A percentile compares a stretch with the other conserved stretches of the same genome.
Evolutionary conservation across 2,329 filamentous ascomycete genomes (phyloP).

Genomic region (Cordyceps cicadae): DNA sequence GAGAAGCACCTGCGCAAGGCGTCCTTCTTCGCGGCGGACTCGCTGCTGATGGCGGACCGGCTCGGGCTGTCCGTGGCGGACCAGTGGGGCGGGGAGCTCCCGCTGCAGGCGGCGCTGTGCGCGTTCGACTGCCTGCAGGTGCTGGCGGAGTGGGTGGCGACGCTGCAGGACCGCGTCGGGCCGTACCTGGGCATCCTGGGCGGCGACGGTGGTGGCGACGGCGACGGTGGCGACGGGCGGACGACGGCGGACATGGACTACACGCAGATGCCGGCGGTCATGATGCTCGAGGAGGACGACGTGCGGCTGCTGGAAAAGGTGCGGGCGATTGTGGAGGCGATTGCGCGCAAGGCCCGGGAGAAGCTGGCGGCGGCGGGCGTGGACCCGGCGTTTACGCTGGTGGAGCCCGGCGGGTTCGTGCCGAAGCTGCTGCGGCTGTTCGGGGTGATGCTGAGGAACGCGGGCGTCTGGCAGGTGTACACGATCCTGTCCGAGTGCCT

Average conservation of each 20-base stretch:
- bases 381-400: conserved; percentile 45
- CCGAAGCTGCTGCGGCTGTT: conserved; percentile 78
- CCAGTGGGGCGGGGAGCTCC: conserved; percentile 73
- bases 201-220: conserved; percentile 47
- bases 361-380: conserved; percentile 42
- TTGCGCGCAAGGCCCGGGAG: conserved; percentile 68
- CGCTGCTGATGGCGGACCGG: conserved; percentile 79
- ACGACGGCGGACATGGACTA: conserved; percentile 52
- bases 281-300: conserved; percentile 89
- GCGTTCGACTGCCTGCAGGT: conserved; percentile 92
- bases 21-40: conserved; percentile 92
- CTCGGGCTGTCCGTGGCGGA: conserved; percentile 80
- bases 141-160: conserved; percentile 87
- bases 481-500: conserved; percentile 48
- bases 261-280: conserved; percentile 71
- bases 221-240: too few relatives aligned
- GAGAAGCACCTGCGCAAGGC: conserved; percentile 87
- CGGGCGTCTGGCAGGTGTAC: conserved; percentile 77
- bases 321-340: conserved; percentile 64
- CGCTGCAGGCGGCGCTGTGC: conserved; percentile 85
- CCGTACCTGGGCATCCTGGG: conserved; percentile 81
- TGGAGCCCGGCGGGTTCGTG: conserved; percentile 65
- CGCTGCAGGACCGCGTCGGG: conserved; percentile 89
- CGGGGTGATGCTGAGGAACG: conserved; percentile 79
- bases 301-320: conserved; percentile 77